Evolutionary conservation across 202 grass and related monocot genomes (phyloP), one percentile per base, ranked within the genome.

Genomic region (Alloteropsis angusta): DNA sequence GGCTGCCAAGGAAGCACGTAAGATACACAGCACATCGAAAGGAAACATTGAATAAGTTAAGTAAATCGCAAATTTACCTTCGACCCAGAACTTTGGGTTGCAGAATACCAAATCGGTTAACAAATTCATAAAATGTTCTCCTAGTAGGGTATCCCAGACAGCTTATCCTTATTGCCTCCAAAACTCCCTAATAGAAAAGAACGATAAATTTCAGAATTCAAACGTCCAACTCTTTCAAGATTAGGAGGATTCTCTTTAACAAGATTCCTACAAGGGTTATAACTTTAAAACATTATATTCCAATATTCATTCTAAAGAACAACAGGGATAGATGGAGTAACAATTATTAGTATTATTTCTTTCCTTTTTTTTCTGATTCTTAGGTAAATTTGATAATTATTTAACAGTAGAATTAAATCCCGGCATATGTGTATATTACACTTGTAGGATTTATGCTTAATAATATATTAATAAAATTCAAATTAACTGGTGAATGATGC

Each of bases 151-250:
- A 98, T 72, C 96, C 96, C 67, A 91, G 67, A 86, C 92, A 93
- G 52, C 96, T 98, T 85, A 98, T 94, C 82, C 92, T 87, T 83
- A 98, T 98, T 66, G 96, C 92, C 80, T 98, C 96, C 67, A 98
- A 84, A 65, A 98, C 96, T 82, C 92, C 92, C 96, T 98, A 80
- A 68, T 65, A 64, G 78, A 30, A 81, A 77, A 54, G 46, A 78
- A 70, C 23, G 13, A 76, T 67, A 21, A 57, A 36, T 60, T 9
- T 21, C 50, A 63, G 15, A 13, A 63, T 49, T 76, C 26, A 76
- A 62, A 74, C 21, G 50, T 4, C 50, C 44, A 75, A 45, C 65
- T 80, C 15, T 74, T 48, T 13, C 37, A 71, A 12, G 14, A 79
- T 26, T 26, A 65, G 5, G 36, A 84, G 42, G 16, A 9, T 62